These are phyloP conservation scores for Epichloe scottii DNA, from an alignment of 2,329 filamentous ascomycete species.

Conservation along the genomic window DNA sequence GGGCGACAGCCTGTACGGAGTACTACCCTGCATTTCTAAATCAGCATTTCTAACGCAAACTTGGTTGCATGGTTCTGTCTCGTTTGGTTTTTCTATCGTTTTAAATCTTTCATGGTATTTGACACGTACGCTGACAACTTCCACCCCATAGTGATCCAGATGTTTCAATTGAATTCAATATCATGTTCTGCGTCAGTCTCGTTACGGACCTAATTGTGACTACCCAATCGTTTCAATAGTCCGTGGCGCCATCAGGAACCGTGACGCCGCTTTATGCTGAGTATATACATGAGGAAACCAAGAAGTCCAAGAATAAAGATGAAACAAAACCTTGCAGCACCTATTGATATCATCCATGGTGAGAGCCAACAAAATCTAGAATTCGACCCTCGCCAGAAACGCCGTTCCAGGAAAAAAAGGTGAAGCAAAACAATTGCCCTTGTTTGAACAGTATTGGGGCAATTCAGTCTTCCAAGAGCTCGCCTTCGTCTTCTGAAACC, in stretches of 20 bases:
- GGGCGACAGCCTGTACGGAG: background rate
- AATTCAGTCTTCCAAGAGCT: constrained; percentile 26
- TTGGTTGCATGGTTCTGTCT: too few species aligned
- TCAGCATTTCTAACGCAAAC: too few species aligned
- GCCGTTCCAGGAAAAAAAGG: background rate
- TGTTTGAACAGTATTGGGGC: background rate
- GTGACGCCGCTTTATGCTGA: constrained; percentile 3
- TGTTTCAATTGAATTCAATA: background rate
- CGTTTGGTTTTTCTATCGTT: too few species aligned
- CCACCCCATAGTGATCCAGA: too few species aligned
- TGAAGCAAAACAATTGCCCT: too few species aligned
- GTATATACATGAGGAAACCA: background rate
- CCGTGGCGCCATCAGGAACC: background rate
- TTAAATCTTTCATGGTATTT: too few species aligned
- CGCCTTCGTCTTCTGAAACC: constrained; percentile 36
- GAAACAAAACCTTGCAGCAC: background rate
- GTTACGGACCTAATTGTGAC: background rate
- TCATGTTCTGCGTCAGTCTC: background rate
- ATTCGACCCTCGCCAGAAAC: background rate
- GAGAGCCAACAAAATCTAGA: background rate
- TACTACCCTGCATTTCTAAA: too few species aligned
- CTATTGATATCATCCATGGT: background rate
- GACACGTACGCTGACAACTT: too few species aligned
- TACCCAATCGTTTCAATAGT: background rate
- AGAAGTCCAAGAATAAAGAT: background rate